Evolutionary conservation across 768 basidiomycete species (phyloP).

Genomic region (Hydnum rufescens): DNA sequence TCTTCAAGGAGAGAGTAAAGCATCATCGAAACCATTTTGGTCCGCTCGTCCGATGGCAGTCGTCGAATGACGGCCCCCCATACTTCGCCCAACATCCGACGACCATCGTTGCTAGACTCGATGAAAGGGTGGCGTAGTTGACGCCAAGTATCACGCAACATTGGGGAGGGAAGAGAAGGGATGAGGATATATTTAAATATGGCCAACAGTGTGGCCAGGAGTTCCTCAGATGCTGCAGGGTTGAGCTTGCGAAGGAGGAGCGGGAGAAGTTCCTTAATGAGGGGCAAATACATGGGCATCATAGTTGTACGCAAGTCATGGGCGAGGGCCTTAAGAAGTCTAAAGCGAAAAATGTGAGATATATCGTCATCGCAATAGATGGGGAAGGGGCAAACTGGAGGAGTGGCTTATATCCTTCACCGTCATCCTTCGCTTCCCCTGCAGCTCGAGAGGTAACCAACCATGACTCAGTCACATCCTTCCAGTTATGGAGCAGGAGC

Average conservation of each 20-base stretch:
- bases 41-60: slow-evolving; percentile 39
- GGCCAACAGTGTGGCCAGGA: slow-evolving; percentile 46
- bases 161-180: slow-evolving; percentile 18
- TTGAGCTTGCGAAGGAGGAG: slow-evolving; percentile 41
- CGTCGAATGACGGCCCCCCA: slow-evolving; percentile 67
- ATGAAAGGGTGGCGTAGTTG: slow-evolving; percentile 30
- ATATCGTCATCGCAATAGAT: background rate
- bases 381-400: slow-evolving; percentile 39
- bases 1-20: slow-evolving; percentile 11
- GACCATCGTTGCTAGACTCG: slow-evolving; percentile 48
- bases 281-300: slow-evolving; percentile 34
- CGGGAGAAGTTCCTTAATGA: slow-evolving; percentile 35
- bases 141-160: slow-evolving; percentile 30
- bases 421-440: slow-evolving; percentile 49
- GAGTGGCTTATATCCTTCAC: slow-evolving; percentile 52
- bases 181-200: slow-evolving; percentile 58
- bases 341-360: slow-evolving; percentile 15
- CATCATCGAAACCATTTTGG: slow-evolving; percentile 36
- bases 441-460: slow-evolving; percentile 31
- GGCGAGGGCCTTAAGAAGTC: slow-evolving; percentile 56
- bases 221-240: slow-evolving; percentile 35
- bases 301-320: slow-evolving; percentile 69
- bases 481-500: slow-evolving; percentile 62
- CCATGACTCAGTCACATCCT: slow-evolving; percentile 49
- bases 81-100: slow-evolving; percentile 63